These are phyloP conservation scores for Chernovozyma aurita DNA, from an alignment of 1,139 yeast genomes.

Conservation along the genomic window DNA sequence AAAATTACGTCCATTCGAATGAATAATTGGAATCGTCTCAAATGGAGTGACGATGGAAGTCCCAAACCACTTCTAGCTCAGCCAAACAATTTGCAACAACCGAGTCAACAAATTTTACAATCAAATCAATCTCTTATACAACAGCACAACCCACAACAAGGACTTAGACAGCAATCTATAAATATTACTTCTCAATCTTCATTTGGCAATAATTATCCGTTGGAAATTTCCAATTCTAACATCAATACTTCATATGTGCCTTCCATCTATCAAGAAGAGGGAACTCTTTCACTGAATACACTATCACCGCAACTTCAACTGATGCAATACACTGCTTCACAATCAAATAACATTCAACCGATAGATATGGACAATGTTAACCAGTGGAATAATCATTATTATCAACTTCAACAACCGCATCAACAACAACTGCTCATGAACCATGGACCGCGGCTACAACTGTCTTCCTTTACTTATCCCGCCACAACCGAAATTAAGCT, in stretches of 20 bases:
- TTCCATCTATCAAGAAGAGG: background rate
- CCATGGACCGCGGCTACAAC: too few relatives aligned
- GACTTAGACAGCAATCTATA: too few relatives aligned
- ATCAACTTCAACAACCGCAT: constrained; percentile 5
- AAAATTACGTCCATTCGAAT: constrained; percentile 7
- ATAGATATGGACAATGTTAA: background rate
- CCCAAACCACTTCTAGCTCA: background rate
- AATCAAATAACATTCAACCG: background rate
- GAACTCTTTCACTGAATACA: too few relatives aligned
- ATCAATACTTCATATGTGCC: background rate
- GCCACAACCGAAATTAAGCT: background rate
- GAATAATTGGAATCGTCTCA: constrained; percentile 9
- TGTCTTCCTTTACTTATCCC: background rate
- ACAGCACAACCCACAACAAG: too few relatives aligned
- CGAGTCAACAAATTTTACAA: too few relatives aligned
- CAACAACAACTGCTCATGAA: background rate
- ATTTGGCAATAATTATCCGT: too few relatives aligned
- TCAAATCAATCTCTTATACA: too few relatives aligned
- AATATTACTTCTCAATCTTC: too few relatives aligned
- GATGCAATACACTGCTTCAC: background rate
- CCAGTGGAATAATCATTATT: constrained; percentile 2
- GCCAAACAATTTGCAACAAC: background rate
- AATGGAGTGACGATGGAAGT: constrained; percentile 7
- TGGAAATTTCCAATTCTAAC: background rate
- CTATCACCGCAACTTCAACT: too few relatives aligned